Evolutionary conservation across 139 green algal genomes (phyloP).

Genomic region (Pleodorina starrii): DNA sequence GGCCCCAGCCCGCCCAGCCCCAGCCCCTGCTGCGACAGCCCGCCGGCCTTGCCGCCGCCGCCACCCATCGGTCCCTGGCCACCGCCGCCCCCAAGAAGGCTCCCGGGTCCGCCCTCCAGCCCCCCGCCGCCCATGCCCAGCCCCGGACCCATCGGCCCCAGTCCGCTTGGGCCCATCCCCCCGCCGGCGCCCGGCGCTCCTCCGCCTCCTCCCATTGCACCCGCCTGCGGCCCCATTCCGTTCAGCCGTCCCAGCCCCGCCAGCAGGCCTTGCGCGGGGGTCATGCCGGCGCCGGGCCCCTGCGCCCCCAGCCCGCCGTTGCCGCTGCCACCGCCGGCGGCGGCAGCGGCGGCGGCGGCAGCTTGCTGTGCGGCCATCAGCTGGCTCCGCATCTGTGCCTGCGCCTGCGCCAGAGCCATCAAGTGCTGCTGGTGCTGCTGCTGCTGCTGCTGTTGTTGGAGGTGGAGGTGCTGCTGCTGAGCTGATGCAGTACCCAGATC

Average conservation of each 20-base stretch:
- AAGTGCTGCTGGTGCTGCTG: conserved; percentile 6
- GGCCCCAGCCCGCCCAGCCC: neutral
- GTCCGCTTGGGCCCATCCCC: neutral
- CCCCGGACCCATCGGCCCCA: neutral
- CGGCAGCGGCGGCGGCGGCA: neutral
- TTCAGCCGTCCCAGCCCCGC: conserved; percentile 2
- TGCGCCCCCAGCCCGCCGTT: neutral
- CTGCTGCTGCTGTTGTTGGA: neutral
- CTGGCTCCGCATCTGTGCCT: conserved; percentile 19
- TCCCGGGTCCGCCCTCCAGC: neutral
- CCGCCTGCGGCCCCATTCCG: neutral
- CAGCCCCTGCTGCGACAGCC: neutral
- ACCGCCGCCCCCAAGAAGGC: neutral
- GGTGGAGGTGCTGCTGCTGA: conserved; percentile 2
- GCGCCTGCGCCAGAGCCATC: neutral
- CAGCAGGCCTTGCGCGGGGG: neutral
- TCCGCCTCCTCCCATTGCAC: neutral
- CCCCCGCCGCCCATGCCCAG: neutral
- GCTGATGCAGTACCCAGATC: neutral
- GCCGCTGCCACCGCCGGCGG: neutral
- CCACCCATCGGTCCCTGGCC: neutral
- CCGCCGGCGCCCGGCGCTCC: no score
- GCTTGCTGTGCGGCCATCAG: conserved; percentile 3
- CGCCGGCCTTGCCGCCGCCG: neutral
- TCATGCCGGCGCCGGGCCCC: neutral